Percentiles rank a stretch among this genome's conserved stretches.
Evolutionary conservation across 2,329 filamentous ascomycete genomes (phyloP).

Genomic region (Xylariaceae sp.): DNA sequence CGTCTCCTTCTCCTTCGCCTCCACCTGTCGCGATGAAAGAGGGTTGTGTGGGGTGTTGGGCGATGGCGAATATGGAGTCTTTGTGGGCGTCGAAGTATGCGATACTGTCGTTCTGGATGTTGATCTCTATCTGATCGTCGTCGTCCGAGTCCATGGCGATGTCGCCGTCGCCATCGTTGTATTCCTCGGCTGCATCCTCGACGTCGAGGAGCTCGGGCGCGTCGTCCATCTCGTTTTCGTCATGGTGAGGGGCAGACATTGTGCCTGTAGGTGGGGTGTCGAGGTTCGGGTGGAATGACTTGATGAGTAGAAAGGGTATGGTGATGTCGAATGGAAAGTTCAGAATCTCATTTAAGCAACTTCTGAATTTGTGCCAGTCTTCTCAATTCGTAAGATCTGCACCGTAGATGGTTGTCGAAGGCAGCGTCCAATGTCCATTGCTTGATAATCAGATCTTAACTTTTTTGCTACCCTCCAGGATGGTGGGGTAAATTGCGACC

Average conservation of each 20-base stretch:
- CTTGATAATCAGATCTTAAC: conserved; percentile 17
- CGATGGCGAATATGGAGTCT: conserved; percentile 92
- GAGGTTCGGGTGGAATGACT: not conserved
- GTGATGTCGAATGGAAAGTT: not conserved
- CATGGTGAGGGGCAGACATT: conserved; percentile 35
- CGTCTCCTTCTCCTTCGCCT: conserved; percentile 55
- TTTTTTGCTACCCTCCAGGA: conserved; percentile 15
- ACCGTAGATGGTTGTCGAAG: conserved; percentile 13
- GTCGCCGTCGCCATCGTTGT: conserved; percentile 57
- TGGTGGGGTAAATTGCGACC: conserved; percentile 12
- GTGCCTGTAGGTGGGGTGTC: conserved; percentile 6
- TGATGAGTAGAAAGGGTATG: not conserved
- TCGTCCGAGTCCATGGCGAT: conserved; percentile 77
- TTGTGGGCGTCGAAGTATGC: conserved; percentile 89
- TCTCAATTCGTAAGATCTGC: not conserved
- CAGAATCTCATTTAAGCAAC: not conserved
- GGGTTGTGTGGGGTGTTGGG: conserved; percentile 78
- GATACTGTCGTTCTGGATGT: conserved; percentile 84
- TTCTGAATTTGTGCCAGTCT: not conserved
- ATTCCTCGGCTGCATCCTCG: conserved; percentile 74
- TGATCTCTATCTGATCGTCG: conserved; percentile 67
- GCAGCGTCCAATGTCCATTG: conserved; percentile 2
- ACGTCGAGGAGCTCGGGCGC: conserved; percentile 70
- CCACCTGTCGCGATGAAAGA: conserved; percentile 84
- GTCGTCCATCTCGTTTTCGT: conserved; percentile 46